Percentiles rank a stretch among this genome's conserved stretches.
Evolutionary conservation across 331 rosid genomes (phyloP).

Genomic region (Ulmus americana): DNA sequence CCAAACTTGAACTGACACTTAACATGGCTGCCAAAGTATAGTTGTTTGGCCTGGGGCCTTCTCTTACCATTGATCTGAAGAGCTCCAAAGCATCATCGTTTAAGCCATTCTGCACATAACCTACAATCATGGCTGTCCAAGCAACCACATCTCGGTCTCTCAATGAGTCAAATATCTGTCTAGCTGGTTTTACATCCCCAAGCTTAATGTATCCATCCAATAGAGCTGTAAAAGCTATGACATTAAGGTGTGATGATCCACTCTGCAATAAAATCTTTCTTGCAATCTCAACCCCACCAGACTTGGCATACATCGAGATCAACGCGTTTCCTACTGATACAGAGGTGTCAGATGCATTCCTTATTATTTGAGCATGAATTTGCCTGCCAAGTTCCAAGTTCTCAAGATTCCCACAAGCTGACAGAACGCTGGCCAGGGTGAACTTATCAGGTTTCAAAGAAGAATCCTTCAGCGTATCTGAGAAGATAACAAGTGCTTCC

Average conservation of each 20-base stretch:
- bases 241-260: slow-evolving; percentile 42
- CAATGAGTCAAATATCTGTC: slow-evolving; percentile 65
- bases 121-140: slow-evolving; percentile 90
- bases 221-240: slow-evolving; percentile 69
- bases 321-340: slow-evolving; percentile 55
- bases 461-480: slow-evolving; percentile 44
- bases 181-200: slow-evolving; percentile 63
- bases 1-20: slow-evolving; percentile 62
- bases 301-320: slow-evolving; percentile 73
- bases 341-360: slow-evolving; percentile 35
- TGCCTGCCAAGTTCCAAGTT: slow-evolving; percentile 61
- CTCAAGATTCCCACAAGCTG: slow-evolving; percentile 71
- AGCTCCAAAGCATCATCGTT: slow-evolving; percentile 52
- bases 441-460: slow-evolving; percentile 58
- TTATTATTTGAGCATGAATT: slow-evolving; percentile 53
- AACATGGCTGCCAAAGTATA: slow-evolving; percentile 65
- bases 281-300: slow-evolving; percentile 55
- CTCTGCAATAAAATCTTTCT: slow-evolving; percentile 38
- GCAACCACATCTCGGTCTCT: slow-evolving; percentile 59
- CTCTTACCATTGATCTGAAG: slow-evolving; percentile 53
- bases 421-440: slow-evolving; percentile 61
- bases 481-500: slow-evolving; percentile 54
- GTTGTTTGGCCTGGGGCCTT: slow-evolving; percentile 69
- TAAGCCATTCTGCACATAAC: slow-evolving; percentile 63
- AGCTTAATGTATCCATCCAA: slow-evolving; percentile 71